Percentiles rank a stretch among this genome's conserved stretches.
phyloP scores from a whole-genome alignment of 2,329 filamentous ascomycete genomes.

The Ophiostoma himal-ulmi region DNA sequence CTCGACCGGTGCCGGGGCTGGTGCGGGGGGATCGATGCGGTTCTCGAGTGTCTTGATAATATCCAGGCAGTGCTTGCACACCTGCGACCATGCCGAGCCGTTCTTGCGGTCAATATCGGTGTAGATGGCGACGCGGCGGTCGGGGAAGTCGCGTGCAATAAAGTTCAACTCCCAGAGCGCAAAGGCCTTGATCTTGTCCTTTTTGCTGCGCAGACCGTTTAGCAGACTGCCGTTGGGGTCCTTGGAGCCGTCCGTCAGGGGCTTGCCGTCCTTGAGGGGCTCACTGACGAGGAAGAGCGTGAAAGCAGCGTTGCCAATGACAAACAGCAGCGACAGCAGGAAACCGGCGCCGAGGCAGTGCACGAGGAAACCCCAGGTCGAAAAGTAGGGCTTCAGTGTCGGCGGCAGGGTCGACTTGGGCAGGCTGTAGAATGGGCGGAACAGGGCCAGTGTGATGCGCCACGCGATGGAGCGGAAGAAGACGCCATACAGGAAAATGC shows the following conservation, averaged over 20 bases:
- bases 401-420: constrained; percentile 63
- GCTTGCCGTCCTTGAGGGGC: constrained; percentile 77
- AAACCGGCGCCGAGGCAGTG: constrained; percentile 58
- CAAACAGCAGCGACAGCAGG: constrained; percentile 68
- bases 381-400: constrained; percentile 48
- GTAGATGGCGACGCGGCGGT: constrained; percentile 76
- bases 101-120: constrained; percentile 78
- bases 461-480: constrained; percentile 60
- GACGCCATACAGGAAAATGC: constrained; percentile 55
- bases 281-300: constrained; percentile 72
- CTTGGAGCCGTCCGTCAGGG: constrained; percentile 76
- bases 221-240: constrained; percentile 88
- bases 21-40: constrained; percentile 52
- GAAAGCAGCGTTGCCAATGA: constrained; percentile 70
- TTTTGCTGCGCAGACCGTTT: constrained; percentile 77
- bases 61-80: constrained; percentile 63
- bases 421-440: constrained; percentile 68
- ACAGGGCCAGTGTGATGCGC: constrained; percentile 63
- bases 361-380: constrained; percentile 45
- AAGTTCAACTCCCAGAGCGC: constrained; percentile 86
- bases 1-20: constrained; percentile 31
- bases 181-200: constrained; percentile 70
- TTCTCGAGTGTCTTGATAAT: constrained; percentile 61
- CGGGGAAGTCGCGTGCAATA: constrained; percentile 67
- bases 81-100: constrained; percentile 75